Evolutionary conservation across 345 rosid genomes (phyloP).

Genomic region (Dimocarpus longan): DNA sequence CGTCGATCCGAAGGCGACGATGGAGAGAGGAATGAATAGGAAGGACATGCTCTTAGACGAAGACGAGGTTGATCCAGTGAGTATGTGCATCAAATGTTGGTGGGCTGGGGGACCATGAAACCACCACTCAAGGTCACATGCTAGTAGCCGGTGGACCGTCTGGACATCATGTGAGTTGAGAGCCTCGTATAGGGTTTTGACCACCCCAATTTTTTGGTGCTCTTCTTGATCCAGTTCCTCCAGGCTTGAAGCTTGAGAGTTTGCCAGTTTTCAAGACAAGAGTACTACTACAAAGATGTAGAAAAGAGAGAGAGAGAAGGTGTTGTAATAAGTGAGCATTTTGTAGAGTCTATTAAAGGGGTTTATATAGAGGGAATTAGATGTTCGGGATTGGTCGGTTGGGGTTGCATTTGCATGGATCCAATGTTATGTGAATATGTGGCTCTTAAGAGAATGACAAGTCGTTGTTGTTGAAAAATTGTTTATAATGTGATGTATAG

Average conservation of each 20-base stretch:
- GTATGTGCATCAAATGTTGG: slow-evolving; percentile 33
- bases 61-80: slow-evolving; percentile 23
- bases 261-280: slow-evolving; percentile 10
- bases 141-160: slow-evolving; percentile 26
- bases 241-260: slow-evolving; percentile 8
- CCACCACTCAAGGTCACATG: slow-evolving; percentile 43
- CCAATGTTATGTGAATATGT: neutral
- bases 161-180: slow-evolving; percentile 20
- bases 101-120: slow-evolving; percentile 41
- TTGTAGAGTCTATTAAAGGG: neutral
- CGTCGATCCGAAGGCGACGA: slow-evolving; percentile 24
- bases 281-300: neutral
- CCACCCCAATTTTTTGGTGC: slow-evolving; percentile 11
- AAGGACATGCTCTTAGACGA: neutral
- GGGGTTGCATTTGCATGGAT: neutral
- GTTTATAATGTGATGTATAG: neutral
- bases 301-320: neutral
- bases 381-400: neutral
- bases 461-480: neutral
- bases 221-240: slow-evolving; percentile 6
- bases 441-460: neutral
- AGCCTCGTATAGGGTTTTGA: slow-evolving; percentile 33
- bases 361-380: neutral
- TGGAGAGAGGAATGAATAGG: slow-evolving; percentile 25
- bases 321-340: neutral